Evolutionary conservation across 1,284 basidiomycete genomes (phyloP), one percentile per base, ranked within the genome.

Genomic region (Rhodotorula sp.): DNA sequence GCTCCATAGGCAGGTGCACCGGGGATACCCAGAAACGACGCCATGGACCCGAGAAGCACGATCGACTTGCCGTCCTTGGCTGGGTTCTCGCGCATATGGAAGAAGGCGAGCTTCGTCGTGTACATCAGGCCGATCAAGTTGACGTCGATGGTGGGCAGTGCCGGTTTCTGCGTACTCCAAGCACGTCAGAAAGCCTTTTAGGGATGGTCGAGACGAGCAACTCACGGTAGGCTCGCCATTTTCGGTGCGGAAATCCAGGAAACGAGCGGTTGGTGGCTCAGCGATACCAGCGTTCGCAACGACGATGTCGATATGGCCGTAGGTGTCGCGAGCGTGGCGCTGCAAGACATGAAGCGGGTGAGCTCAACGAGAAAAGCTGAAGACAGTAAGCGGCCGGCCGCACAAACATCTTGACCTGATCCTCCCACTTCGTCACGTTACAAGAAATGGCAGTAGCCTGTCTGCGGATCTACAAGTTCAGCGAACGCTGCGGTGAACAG

Each of bases 261-360:
- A 57, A 7, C 51, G 40, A 18, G 50, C 59, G 22, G 11, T n/a
- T 20, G 83, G 82, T 7, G 76, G 65, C 76, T 87, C 85, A 13
- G 77, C 74, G 30, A 87, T 80, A 6, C 86, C 87, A 37, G 86
- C 86, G 74, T 86, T 87, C 11, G 85, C 82, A 24, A 86, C 77
- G 37, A 77, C 85, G 31, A 76, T 61, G 54, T 77, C 75, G n/a
- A 77, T 57, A n/a, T 61, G 44, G 10, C 71, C 71, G 52, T 66
- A 75, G 1, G 69, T 70, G 37, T 65, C 47, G 40, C 66, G 85
- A 77, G 75, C 87, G 24, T 61, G 65, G 4, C 85, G 51, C 71
- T 72, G 40, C 18, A 6, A 6, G 13, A 9, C 20, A 1, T 30
- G 9, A 26, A 28, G 26, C 16, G 6, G 2, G 20, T 13, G 3